Conservation (phyloP, 2,329 filamentous ascomycete species). For the Stachybotrys echinatus region DNA sequence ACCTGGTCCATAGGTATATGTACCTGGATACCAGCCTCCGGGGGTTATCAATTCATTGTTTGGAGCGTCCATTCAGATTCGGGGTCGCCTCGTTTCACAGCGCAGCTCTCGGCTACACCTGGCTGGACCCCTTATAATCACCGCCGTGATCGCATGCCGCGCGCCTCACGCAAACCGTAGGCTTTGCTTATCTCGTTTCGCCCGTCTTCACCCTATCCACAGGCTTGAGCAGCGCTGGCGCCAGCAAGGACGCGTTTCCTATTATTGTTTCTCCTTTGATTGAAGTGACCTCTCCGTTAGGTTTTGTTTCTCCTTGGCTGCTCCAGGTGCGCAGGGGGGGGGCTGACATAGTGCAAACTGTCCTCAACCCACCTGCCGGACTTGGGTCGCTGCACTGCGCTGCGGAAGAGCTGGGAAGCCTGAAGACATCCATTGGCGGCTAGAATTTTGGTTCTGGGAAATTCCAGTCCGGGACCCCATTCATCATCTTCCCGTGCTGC, state of each 20-base stretch:
- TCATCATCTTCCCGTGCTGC: neutral
- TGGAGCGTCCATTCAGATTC: neutral
- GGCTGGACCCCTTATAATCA: neutral
- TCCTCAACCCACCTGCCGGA: slow-evolving; percentile 14
- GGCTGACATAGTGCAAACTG: slow-evolving; percentile 17
- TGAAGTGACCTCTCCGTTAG: neutral
- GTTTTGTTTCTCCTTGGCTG: neutral
- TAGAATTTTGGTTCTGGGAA: too few species aligned
- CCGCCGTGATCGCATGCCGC: too few species aligned
- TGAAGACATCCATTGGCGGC: too few species aligned
- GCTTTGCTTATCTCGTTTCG: too few species aligned
- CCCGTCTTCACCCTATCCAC: too few species aligned
- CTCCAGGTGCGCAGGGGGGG: slow-evolving; percentile 1
- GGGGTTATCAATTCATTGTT: too few species aligned
- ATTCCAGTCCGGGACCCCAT: neutral
- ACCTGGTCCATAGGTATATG: too few species aligned
- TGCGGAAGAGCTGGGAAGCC: too few species aligned
- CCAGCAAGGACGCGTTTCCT: neutral
- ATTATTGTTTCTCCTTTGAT: neutral
- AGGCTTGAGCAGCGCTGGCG: neutral
- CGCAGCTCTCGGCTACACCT: neutral
- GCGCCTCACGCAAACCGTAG: too few species aligned
- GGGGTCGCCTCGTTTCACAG: neutral
- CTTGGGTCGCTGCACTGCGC: too few species aligned
- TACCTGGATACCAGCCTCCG: too few species aligned